Base-by-base conservation (phyloP, 176 grass and related monocot species). In the Carex cristatella region DNA sequence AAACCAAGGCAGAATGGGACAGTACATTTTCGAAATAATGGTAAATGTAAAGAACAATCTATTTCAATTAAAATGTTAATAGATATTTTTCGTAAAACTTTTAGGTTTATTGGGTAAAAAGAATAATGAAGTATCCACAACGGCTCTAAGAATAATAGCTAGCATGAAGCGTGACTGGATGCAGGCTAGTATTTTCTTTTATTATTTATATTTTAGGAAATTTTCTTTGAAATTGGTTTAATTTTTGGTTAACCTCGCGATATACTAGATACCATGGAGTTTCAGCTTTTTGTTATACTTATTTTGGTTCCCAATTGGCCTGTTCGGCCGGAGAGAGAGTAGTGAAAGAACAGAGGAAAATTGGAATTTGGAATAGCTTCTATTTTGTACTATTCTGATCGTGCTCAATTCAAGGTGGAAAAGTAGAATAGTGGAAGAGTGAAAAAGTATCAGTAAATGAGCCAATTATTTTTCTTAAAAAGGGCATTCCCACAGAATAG, bases 111-210 rank as follows among this genome's bases (percentile, higher is more conserved):
- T 94, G 67, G 76, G 86, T 31, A 54, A 42, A 88, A 98, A 89
- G 71, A 15, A 98, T 63, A 91, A 91, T 78, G 68, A 80, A 14
- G 80, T 98, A 42, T 91, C 95, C 35, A 76, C 91, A 33, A 90
- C 88, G 9, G 92, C 95, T 89, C 87, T 98, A 83, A 88, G 85
- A 32, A 91, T 94, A 67, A 35, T 94, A 86, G 92, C 95, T 77
- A 90, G 91, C 55, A 98, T 98, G 91, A 94, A 93, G 83, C 86
- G 92, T 77, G 92, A 98, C 69, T 98, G 95, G 95, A 93, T 94
- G 89, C 92, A 94, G 91, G 95, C 61, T 87, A 93, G 84, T 14
- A 68, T 80, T 16, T 86, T 84, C 73, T 49, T 79, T 72, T 59
- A 11, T 23, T 31, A 89, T 87, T 28, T 89, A 61, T 49, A 53